A percentile compares a stretch with the other conserved stretches of the same genome.
Conservation (phyloP, 176 grass and related monocot genomes). For the Eremochloa ophiuroides region DNA sequence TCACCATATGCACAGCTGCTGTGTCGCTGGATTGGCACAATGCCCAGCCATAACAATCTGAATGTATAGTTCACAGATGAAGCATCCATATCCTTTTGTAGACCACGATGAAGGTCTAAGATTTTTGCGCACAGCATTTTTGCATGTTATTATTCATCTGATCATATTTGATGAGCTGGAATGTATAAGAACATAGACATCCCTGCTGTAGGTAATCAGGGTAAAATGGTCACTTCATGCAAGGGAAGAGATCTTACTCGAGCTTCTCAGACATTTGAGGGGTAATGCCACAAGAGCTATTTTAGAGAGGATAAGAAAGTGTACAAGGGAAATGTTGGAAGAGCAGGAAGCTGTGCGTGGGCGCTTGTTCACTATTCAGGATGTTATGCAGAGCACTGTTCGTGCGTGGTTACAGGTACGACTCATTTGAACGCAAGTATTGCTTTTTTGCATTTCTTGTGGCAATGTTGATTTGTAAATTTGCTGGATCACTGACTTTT, state of each 20-base stretch:
- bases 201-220: conserved; percentile 68
- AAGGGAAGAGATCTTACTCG: conserved; percentile 88
- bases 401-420: conserved; percentile 93
- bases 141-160: conserved; percentile 17
- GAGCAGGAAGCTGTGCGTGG: conserved; percentile 97
- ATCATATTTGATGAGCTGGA: neutral
- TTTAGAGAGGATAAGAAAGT: conserved; percentile 57
- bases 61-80: conserved; percentile 5
- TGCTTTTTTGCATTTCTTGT: neutral
- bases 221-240: conserved; percentile 99
- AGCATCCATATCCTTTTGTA: neutral
- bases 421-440: neutral
- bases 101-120: neutral
- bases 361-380: conserved; percentile 94
- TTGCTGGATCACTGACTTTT: neutral
- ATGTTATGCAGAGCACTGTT: conserved; percentile 99
- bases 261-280: conserved; percentile 77
- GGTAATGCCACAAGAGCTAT: conserved; percentile 70
- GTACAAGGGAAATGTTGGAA: conserved; percentile 77
- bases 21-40: neutral
- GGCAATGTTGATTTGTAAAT: neutral
- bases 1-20: neutral
- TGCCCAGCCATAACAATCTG: neutral
- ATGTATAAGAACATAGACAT: neutral
- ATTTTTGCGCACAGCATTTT: neutral